These are phyloP conservation scores for Xylaria sp. DNA, from an alignment of 2,329 filamentous ascomycete species.

Conservation along the genomic window DNA sequence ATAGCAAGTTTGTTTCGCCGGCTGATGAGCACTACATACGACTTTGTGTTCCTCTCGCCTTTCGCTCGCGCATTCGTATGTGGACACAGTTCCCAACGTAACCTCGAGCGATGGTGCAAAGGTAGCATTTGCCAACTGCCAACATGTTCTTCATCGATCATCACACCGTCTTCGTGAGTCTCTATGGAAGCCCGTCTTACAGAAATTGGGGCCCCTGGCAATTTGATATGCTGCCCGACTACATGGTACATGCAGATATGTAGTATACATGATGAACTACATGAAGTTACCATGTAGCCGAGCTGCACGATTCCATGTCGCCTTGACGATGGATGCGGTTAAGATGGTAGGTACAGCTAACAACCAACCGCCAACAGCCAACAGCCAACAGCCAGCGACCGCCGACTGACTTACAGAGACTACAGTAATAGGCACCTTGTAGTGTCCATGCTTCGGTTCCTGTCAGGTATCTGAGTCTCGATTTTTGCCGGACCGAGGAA, in stretches of 20 bases:
- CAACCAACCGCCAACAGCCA: not conserved
- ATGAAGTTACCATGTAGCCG: constrained; percentile 27
- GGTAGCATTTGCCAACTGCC: constrained; percentile 9
- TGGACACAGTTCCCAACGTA: constrained; percentile 3
- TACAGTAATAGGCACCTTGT: not conserved
- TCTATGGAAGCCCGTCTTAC: not conserved
- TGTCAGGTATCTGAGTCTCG: constrained; percentile 29
- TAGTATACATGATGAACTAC: constrained; percentile 32
- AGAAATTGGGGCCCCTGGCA: constrained; percentile 10
- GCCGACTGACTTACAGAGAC: constrained; percentile 22
- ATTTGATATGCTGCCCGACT: constrained; percentile 26
- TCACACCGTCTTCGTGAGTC: constrained; percentile 8
- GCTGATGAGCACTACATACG: constrained; percentile 21
- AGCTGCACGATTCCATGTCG: constrained; percentile 27
- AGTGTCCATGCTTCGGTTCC: constrained; percentile 32
- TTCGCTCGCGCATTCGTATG: constrained; percentile 17
- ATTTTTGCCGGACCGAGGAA: constrained; percentile 9
- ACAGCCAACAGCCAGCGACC: not conserved
- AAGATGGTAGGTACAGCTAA: constrained; percentile 16
- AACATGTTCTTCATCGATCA: constrained; percentile 7
- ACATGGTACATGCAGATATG: constrained; percentile 24
- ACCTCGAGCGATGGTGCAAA: constrained; percentile 19
- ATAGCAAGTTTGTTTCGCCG: constrained; percentile 18
- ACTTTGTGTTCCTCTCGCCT: constrained; percentile 13
- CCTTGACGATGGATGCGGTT: constrained; percentile 22